These are phyloP conservation scores for Falciphora oryzae DNA, from an alignment of 2,329 filamentous ascomycete species.

Conservation along the genomic window DNA sequence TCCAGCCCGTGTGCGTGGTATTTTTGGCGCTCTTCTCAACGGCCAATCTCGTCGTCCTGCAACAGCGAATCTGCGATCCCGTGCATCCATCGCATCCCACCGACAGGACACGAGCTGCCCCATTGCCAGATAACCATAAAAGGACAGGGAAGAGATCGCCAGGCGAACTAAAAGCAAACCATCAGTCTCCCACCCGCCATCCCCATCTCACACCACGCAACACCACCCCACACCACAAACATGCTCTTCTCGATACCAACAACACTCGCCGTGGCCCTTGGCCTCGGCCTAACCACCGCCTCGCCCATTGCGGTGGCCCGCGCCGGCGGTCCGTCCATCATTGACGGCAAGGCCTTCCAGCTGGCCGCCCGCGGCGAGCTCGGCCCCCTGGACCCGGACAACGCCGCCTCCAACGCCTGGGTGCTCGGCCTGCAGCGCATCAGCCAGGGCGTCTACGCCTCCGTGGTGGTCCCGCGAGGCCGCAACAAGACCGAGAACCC, in stretches of 20 bases:
- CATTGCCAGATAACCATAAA: no score
- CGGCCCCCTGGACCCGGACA: slow-evolving; percentile 3
- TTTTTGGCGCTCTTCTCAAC: not conserved
- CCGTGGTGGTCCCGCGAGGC: not conserved
- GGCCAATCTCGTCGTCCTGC: no score
- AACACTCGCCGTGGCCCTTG: not conserved
- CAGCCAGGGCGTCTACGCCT: slow-evolving; percentile 4
- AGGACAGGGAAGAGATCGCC: no score
- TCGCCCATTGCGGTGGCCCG: not conserved
- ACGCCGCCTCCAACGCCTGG: slow-evolving; percentile 7
- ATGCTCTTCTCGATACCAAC: slow-evolving; percentile 4
- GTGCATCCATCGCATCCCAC: no score
- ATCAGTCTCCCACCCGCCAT: not conserved
- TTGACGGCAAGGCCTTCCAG: slow-evolving; percentile 7
- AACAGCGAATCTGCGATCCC: no score
- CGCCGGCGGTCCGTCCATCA: slow-evolving; percentile 4
- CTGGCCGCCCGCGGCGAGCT: slow-evolving; percentile 5
- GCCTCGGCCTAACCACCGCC: slow-evolving; percentile 3
- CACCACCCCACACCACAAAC: not conserved
- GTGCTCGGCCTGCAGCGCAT: slow-evolving; percentile 5
- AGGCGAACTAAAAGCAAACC: no score
- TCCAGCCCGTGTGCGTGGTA: not conserved
- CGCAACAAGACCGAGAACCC: slow-evolving; percentile 8
- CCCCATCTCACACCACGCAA: not conserved
- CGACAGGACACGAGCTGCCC: no score